Base-by-base conservation (phyloP, 495 filamentous ascomycete genomes). In the Geopyxis carbonaria region DNA sequence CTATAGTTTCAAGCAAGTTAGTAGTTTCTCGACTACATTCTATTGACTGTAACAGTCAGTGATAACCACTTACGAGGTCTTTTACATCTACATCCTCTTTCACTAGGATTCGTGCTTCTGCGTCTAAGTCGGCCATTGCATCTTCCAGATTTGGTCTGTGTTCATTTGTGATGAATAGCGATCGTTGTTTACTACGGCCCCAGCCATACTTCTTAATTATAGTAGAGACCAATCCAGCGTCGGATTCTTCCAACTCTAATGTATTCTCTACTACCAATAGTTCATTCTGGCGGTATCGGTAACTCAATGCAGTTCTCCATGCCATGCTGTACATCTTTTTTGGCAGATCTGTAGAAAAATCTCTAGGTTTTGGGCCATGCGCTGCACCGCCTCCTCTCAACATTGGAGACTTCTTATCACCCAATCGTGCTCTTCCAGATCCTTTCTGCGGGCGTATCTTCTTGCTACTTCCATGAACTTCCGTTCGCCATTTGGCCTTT, bases 281-380 rank as follows among this genome's bases (percentile, higher is more conserved):
- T 64, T 94, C 79, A 13, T 82, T 86, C 42, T 77, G 75, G 41
- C 70, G 63, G 61, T 85, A 95, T 30, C 91, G 73, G 61, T 92
- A 93, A 47, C 78, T 85, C 40, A 99, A 67, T 1, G 91, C 91
- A 23, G 78, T 95, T 53, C 91, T 73, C 84, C 84, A 95, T 8
- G 91, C 91, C 51, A 91, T 61, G 57, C 94, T 86, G 61, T 99
- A 99, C 33, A 93, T 75, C 67, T 94, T 93, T 47, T 67, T 67
- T 34, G 78, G 85, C 42, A 99, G 65, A 23, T 66, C 70, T 13
- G 83, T 85, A 37, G 72, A 70, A 60, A 95, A 95, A 59, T 94
- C 84, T 45, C 89, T 66, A 22, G 82, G 82, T 46, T 82, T 73
- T 13, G 91, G 91, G 10, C 91, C 91, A 56, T 77, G 76, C 1